Evolutionary conservation across 1,284 basidiomycete genomes (phyloP), one percentile per base, ranked within the genome.

Genomic region (Pyrrhoderma lamaoense): DNA sequence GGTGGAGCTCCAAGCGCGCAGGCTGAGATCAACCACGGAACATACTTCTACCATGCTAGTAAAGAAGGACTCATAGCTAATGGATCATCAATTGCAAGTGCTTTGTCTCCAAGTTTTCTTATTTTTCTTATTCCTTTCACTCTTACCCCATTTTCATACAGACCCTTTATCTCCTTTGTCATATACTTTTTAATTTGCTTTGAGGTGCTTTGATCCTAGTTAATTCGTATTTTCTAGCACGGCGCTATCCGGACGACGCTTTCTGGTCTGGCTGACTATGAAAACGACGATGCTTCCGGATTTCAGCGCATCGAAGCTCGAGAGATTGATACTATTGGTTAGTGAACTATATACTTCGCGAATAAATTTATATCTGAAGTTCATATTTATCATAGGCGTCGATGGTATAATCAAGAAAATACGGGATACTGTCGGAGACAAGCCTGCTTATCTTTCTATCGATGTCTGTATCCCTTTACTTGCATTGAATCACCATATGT

Each of bases 21-120:
- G 55, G 82, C 82, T 0, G 77, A 78, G 27, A 79, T 87, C 58
- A 86, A 84, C 56, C 85, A 86, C 50, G 84, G 84, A 16, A 86
- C 84, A 4, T 87, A 85, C 67, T 88, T 88, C 64, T 86, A 85
- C 64, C 85, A 81, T 75, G 86, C 86, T 2, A 79, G 78, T 57
- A 73, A 81, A 59, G 86, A 89, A 63, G 85, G 86, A 3, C 66
- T 89, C 38, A 80, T 89, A 55, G 74, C 69, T 58, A 87, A 88
- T 56, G 85, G 85, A 58, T 76, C 80, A 46, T 90, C 86, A 62
- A 89, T 86, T 80, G 84, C 81, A 84, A 85, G 83, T 84, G 61
- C 71, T 65, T 63, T 58, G 59, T 67, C 60, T 66, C 61, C 61
- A 61, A 54, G 54, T 58, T 21, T n/a, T 23, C 34, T 50, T 51